phyloP scores from a whole-genome alignment of 345 rosid species.

The Linum lewisii region DNA sequence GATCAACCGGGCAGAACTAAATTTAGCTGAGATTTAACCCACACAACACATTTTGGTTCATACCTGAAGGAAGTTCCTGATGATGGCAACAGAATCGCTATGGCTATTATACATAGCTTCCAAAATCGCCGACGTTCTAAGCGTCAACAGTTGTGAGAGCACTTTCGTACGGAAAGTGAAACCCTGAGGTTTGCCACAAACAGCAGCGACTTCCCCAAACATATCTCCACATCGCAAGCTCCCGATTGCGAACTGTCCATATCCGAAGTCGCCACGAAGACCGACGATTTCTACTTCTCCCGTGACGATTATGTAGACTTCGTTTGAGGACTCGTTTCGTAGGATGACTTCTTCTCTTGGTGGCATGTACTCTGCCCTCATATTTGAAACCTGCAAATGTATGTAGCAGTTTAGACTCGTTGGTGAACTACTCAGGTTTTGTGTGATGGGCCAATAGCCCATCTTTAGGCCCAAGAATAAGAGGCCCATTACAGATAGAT shows the following conservation, averaged over 20 bases:
- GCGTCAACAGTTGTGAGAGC: slow-evolving; percentile 67
- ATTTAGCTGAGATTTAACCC: too few species aligned
- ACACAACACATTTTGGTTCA: not conserved
- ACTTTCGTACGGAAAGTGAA: slow-evolving; percentile 64
- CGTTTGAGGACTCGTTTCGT: slow-evolving; percentile 78
- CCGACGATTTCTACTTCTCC: slow-evolving; percentile 68
- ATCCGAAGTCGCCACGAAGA: slow-evolving; percentile 27
- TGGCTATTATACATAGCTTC: slow-evolving; percentile 62
- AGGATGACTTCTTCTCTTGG: slow-evolving; percentile 80
- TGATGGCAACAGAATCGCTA: slow-evolving; percentile 48
- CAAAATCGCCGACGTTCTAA: slow-evolving; percentile 49
- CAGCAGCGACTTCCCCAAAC: slow-evolving; percentile 85
- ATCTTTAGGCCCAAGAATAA: too few species aligned
- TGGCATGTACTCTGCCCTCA: slow-evolving; percentile 90
- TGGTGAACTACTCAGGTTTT: too few species aligned
- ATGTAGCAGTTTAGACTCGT: too few species aligned
- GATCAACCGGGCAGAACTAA: not conserved
- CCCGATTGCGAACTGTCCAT: slow-evolving; percentile 44
- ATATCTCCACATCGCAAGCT: slow-evolving; percentile 50
- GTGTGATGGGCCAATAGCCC: too few species aligned
- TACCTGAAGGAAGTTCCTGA: slow-evolving; percentile 70
- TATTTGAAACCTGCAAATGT: slow-evolving; percentile 46
- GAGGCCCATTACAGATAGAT: too few species aligned
- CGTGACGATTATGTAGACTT: slow-evolving; percentile 69
- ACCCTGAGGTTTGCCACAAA: slow-evolving; percentile 62